Base-by-base conservation (phyloP, 2,329 filamentous ascomycete species). In the Fusarium robinianum region DNA sequence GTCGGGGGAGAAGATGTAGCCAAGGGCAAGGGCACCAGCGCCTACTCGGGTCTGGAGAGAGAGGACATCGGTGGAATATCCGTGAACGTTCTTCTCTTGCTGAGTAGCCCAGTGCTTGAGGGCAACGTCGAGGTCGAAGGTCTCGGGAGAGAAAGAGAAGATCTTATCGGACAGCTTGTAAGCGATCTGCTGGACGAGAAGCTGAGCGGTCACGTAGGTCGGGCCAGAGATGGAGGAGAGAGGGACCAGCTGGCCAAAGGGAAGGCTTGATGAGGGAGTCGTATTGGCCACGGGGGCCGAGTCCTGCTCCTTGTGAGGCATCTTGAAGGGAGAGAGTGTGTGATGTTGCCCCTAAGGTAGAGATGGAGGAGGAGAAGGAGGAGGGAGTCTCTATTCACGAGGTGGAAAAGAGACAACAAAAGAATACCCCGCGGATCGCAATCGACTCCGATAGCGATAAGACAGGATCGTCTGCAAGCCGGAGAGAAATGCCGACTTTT, bases 1-100 rank as follows among this genome's bases (percentile, higher is more conserved):
- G 72, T 99, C 94, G 63, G 90, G 89, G 49, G 91, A 96, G 78
- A 97, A 99, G 67, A 97, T 88, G 73, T 99, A 99, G 44, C 94
- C 94, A 34, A 99, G 80, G 15, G 94, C 90, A 64, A 97, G 87
- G 55, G 88, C 84, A 42, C 92, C 94, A 39, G 94, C 94, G 46
- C 94, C 94, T 43, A 87, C 82, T 40, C 94, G 81, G 29, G 91
- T 95, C 75, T 99, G 87, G 63, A 96, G 82, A 16, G 87, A 74
- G 49, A 91, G 78, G 32, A 97, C 82, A 10, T 83, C 76, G 34
- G 94, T 92, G 51, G 83, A 72, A 64, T 91, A 87, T 60, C 89
- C 89, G 72, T 91, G 84, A 52, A 86, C 83, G 74, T 99, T 99
- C 66, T 78, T 76, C 65, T 90, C 85, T 51, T 80, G 75, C 51